Percentiles rank a stretch among this genome's conserved stretches.
These are phyloP conservation scores for Spathaspora girioi DNA, from an alignment of 805 yeast species.

Conservation along the genomic window DNA sequence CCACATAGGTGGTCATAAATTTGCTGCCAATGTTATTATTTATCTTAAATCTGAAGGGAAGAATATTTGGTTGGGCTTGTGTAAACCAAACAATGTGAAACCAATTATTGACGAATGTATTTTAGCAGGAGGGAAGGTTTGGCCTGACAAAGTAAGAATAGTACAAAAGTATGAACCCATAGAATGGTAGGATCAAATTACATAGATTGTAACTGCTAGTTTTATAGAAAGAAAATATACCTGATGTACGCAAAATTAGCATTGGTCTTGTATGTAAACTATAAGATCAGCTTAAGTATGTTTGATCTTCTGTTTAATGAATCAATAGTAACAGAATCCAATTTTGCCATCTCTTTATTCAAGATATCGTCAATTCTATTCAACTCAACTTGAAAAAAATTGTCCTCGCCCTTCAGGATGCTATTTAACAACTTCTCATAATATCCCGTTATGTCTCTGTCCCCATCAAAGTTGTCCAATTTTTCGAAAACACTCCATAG, in stretches of 20 bases:
- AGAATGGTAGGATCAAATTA: slow-evolving; percentile 40
- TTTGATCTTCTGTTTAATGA: slow-evolving; percentile 50
- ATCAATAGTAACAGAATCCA: slow-evolving; percentile 45
- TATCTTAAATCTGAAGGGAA: slow-evolving; percentile 65
- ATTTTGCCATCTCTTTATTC: slow-evolving; percentile 24
- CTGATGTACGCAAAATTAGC: not conserved
- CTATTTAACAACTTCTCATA: slow-evolving; percentile 47
- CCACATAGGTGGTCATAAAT: slow-evolving; percentile 97
- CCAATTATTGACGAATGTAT: slow-evolving; percentile 77
- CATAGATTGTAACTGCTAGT: not conserved
- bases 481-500: not conserved
- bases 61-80: slow-evolving; percentile 84
- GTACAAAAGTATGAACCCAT: slow-evolving; percentile 52
- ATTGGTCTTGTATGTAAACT: not conserved
- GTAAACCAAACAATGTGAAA: slow-evolving; percentile 71
- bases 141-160: slow-evolving; percentile 65
- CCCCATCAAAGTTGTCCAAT: slow-evolving; percentile 1
- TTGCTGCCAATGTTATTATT: slow-evolving; percentile 81
- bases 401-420: slow-evolving; percentile 40
- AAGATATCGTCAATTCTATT: slow-evolving; percentile 44
- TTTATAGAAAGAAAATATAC: not conserved
- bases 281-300: slow-evolving; percentile 27
- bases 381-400: slow-evolving; percentile 43
- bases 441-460: slow-evolving; percentile 20
- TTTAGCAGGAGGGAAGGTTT: slow-evolving; percentile 61